These are phyloP conservation scores for Citrullus colocynthis DNA, from an alignment of 306 rosid genomes.

Conservation along the genomic window DNA sequence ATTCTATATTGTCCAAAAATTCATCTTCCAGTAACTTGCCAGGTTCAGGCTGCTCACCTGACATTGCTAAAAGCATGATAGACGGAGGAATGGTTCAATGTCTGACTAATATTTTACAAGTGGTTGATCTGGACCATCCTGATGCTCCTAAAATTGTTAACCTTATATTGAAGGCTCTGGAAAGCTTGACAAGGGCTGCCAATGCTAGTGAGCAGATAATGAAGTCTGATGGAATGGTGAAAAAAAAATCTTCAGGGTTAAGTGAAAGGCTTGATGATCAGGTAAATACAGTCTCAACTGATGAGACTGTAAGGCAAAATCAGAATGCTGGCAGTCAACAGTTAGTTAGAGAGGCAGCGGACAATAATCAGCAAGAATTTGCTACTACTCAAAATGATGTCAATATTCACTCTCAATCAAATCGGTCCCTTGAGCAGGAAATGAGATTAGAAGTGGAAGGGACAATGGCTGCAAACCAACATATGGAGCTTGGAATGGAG, in stretches of 20 bases:
- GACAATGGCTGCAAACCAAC: slow-evolving; percentile 41
- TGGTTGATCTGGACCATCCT: slow-evolving; percentile 96
- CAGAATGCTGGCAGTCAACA: slow-evolving; percentile 47
- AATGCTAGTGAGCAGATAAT: slow-evolving; percentile 78
- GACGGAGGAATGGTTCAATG: slow-evolving; percentile 90
- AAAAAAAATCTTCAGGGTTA: slow-evolving; percentile 50
- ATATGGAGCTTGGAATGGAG: slow-evolving; percentile 76
- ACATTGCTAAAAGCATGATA: slow-evolving; percentile 93
- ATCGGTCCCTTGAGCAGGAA: slow-evolving; percentile 50
- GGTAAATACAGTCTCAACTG: slow-evolving; percentile 35
- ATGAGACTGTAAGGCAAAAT: slow-evolving; percentile 33
- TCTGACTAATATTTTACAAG: slow-evolving; percentile 69
- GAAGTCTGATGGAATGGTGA: slow-evolving; percentile 60
- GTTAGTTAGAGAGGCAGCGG: slow-evolving; percentile 32
- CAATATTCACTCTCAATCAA: slow-evolving; percentile 28
- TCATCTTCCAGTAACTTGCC: slow-evolving; percentile 82
- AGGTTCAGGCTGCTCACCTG: slow-evolving; percentile 92
- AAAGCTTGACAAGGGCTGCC: slow-evolving; percentile 90
- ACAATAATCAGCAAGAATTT: slow-evolving; percentile 40
- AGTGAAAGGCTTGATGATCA: slow-evolving; percentile 60
- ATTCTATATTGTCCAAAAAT: slow-evolving; percentile 83
- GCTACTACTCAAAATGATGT: slow-evolving; percentile 39
- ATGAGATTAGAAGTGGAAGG: slow-evolving; percentile 69
- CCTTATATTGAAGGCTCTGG: slow-evolving; percentile 78
- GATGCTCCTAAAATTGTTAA: slow-evolving; percentile 88